phyloP scores from a whole-genome alignment of 2,329 filamentous ascomycete genomes.

The Talaromyces albobiverticillius region DNA sequence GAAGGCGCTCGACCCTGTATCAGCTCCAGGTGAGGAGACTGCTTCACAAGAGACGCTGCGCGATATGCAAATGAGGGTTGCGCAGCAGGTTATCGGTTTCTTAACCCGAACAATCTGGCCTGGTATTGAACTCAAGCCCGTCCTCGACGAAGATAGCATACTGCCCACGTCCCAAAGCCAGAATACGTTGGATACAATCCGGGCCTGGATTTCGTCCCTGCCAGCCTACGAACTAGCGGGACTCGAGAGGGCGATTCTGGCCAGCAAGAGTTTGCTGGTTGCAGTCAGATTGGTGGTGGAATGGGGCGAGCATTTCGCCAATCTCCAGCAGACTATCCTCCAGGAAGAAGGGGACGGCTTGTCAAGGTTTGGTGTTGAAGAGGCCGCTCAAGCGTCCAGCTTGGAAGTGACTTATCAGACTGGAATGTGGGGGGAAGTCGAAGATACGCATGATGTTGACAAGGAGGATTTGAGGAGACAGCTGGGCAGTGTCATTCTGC shows the following conservation, averaged over 20 bases:
- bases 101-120: conserved; percentile 77
- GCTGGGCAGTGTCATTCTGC: conserved; percentile 77
- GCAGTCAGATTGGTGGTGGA: conserved; percentile 75
- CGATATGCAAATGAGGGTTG: conserved; percentile 66
- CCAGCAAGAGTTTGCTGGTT: conserved; percentile 80
- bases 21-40: conserved; percentile 48
- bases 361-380: conserved; percentile 71
- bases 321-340: conserved; percentile 35
- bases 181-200: conserved; percentile 72
- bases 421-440: conserved; percentile 89
- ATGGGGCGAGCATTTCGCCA: conserved; percentile 75
- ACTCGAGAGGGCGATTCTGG: conserved; percentile 77
- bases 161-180: conserved; percentile 70
- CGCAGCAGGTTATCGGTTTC: conserved; percentile 68
- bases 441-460: conserved; percentile 96
- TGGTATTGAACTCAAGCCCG: conserved; percentile 71
- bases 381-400: conserved; percentile 73
- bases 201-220: conserved; percentile 71
- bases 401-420: conserved; percentile 91
- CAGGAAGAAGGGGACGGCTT: conserved; percentile 20
- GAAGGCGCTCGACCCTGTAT: conserved; percentile 48
- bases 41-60: conserved; percentile 59
- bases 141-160: conserved; percentile 76
- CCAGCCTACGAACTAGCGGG: conserved; percentile 79
- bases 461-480: conserved; percentile 85